Percentiles rank a stretch among this genome's conserved stretches.
These are phyloP conservation scores for Russula foetens DNA, from an alignment of 768 basidiomycete species.

Conservation along the genomic window DNA sequence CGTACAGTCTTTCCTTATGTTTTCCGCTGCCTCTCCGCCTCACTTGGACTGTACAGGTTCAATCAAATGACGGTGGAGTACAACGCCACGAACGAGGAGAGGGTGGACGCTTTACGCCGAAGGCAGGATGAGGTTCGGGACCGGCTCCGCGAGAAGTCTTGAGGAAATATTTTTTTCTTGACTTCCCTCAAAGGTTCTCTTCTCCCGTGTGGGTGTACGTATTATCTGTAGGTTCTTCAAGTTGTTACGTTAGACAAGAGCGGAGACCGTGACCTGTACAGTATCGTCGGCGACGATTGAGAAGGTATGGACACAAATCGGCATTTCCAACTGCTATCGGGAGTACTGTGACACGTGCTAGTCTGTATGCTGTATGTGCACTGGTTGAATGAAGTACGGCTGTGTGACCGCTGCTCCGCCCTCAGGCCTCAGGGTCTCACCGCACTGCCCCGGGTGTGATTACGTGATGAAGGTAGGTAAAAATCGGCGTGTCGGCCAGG, in stretches of 20 bases:
- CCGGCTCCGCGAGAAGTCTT: slow-evolving; percentile 41
- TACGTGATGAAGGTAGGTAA: no score
- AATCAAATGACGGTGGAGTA: slow-evolving; percentile 76
- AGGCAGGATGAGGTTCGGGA: slow-evolving; percentile 58
- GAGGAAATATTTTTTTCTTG: background rate
- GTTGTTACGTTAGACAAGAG: background rate
- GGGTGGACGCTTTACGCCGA: slow-evolving; percentile 62
- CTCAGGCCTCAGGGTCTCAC: no score
- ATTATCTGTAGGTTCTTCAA: background rate
- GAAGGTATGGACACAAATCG: background rate
- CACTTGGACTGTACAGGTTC: slow-evolving; percentile 43
- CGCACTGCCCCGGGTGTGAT: background rate
- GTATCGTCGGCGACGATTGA: background rate
- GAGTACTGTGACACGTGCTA: background rate
- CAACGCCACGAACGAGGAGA: slow-evolving; percentile 84
- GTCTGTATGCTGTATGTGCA: background rate
- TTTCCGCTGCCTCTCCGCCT: background rate
- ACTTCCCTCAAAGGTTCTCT: background rate
- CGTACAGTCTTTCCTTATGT: slow-evolving; percentile 40
- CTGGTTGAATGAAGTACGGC: background rate
- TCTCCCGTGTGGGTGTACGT: background rate
- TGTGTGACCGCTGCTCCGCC: background rate
- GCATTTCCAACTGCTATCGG: background rate
- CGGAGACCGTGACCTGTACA: background rate
- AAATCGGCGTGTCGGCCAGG: no score